Conservation (phyloP, 1,139 yeast species). For the Hansenula anomala region DNA sequence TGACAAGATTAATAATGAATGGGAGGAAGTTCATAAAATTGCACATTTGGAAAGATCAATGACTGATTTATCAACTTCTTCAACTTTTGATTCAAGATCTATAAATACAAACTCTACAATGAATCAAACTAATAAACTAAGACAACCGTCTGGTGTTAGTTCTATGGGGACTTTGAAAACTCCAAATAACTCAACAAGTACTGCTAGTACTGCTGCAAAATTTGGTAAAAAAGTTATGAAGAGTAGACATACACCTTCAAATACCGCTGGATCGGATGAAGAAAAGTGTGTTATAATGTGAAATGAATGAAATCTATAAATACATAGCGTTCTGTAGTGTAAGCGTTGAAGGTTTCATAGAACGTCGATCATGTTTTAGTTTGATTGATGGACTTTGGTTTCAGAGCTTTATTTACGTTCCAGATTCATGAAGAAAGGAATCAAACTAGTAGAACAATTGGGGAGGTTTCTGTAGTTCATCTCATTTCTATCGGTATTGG, state of each 20-base stretch:
- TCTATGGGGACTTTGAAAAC: neutral
- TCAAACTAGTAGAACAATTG: too few relatives aligned
- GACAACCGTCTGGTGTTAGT: neutral
- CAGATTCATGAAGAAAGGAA: too few relatives aligned
- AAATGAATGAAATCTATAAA: too few relatives aligned
- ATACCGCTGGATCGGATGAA: neutral
- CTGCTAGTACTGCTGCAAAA: neutral
- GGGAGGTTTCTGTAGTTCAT: too few relatives aligned
- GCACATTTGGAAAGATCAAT: conserved; percentile 2
- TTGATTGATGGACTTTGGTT: too few relatives aligned
- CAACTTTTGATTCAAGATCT: neutral
- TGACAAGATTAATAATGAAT: conserved; percentile 15
- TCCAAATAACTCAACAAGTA: neutral
- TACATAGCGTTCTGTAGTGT: too few relatives aligned
- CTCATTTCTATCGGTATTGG: too few relatives aligned
- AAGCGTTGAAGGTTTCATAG: too few relatives aligned
- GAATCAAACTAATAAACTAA: neutral
- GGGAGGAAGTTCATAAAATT: neutral
- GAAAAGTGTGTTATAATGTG: conserved; percentile 3
- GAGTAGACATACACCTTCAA: neutral
- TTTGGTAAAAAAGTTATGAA: neutral
- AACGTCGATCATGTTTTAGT: too few relatives aligned
- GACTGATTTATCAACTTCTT: neutral
- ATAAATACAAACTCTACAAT: neutral
- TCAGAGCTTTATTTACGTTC: too few relatives aligned